These are phyloP conservation scores for Durio zibethinus DNA, from an alignment of 345 rosid genomes.

Conservation along the genomic window DNA sequence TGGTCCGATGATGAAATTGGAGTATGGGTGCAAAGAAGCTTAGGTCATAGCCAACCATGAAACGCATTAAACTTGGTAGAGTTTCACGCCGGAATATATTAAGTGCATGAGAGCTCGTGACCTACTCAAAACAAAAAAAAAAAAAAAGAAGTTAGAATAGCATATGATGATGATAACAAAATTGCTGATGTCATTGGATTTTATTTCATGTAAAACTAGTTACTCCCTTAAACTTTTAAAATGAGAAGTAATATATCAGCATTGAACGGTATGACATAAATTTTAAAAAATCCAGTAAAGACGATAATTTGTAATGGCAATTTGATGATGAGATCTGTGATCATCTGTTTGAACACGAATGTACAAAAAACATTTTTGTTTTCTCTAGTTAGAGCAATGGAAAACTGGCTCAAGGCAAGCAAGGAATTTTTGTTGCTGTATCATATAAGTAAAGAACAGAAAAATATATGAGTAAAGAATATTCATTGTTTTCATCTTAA, in stretches of 20 bases:
- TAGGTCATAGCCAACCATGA: constrained; percentile 45
- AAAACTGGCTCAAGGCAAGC: constrained; percentile 1
- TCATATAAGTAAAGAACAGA: background rate
- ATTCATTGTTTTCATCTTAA: background rate
- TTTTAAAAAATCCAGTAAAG: background rate
- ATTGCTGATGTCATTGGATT: background rate
- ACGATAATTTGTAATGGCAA: background rate
- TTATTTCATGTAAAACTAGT: background rate
- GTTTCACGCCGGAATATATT: constrained; percentile 36
- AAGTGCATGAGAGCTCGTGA: constrained; percentile 72
- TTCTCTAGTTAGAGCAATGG: background rate
- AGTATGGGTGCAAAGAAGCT: constrained; percentile 59
- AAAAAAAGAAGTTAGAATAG: too few relatives aligned
- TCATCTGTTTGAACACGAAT: background rate
- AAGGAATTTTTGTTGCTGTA: background rate
- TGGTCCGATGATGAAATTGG: constrained; percentile 57
- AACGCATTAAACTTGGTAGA: constrained; percentile 56
- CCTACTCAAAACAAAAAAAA: constrained; percentile 33
- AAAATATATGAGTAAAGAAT: constrained; percentile 3
- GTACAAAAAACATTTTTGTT: background rate
- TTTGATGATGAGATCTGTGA: background rate
- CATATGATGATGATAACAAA: background rate
- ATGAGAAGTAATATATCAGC: background rate
- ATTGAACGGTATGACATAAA: background rate
- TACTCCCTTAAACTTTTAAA: background rate